Conservation (phyloP, 768 basidiomycete species). For the Kwoniella botswanensis region DNA sequence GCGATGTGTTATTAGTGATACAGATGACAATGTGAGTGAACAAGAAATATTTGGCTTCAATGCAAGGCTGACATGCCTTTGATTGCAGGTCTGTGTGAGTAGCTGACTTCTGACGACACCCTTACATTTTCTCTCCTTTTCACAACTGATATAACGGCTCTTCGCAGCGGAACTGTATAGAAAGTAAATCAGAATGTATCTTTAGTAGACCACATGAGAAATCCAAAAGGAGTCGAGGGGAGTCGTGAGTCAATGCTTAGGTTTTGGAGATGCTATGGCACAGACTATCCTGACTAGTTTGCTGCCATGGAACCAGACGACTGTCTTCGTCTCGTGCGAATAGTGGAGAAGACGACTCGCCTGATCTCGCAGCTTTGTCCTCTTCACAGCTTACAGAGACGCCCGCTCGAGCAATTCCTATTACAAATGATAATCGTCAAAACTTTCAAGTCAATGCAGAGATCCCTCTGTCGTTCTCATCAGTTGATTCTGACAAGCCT, state of each 20-base stretch:
- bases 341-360: conserved; percentile 7
- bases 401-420: not conserved
- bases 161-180: conserved; percentile 19
- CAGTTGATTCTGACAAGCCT: not conserved
- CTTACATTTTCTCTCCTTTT: not conserved
- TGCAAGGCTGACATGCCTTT: not conserved
- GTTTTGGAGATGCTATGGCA: not conserved
- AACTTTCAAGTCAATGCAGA: not conserved
- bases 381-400: not conserved
- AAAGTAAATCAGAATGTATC: conserved; percentile 22
- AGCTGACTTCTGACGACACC: not conserved
- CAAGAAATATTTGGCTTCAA: not conserved
- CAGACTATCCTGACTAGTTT: not conserved
- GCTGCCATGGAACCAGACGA: not conserved
- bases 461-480: not conserved
- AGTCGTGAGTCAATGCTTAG: conserved; percentile 12
- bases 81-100: conserved; percentile 16
- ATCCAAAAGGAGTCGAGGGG: conserved; percentile 20
- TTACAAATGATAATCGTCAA: not conserved
- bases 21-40: conserved; percentile 10
- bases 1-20: conserved; percentile 15
- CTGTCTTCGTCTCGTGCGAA: not conserved
- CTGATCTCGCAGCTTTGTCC: not conserved
- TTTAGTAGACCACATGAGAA: conserved; percentile 9
- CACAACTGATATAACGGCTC: not conserved